Base-by-base conservation (phyloP, 225 moss, liverwort and hornwort species). In the Lunularia cruciata region DNA sequence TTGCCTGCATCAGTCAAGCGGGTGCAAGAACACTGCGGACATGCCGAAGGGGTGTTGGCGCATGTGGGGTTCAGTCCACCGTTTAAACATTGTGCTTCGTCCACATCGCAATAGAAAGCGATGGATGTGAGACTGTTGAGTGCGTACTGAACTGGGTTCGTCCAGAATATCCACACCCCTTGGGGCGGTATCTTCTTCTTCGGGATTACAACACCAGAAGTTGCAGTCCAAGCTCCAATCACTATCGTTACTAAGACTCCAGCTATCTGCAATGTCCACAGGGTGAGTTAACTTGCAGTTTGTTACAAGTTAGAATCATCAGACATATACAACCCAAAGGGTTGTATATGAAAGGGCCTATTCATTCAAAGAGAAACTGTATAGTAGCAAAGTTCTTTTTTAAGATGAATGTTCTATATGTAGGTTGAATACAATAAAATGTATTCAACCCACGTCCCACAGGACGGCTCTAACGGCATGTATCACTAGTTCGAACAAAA, bases 141-240 rank as follows among this genome's bases (percentile, higher is more conserved):
- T 6, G 73, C 84, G 76, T 86, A 98, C 70, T 98, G 96, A 63
- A 98, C 42, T 22, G 96, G 96, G 59, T 98, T 98, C 42, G 84
- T 85, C 92, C 92, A 98, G 73, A 82, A 98, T 57, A 98, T 69
- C 96, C 96, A 92, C 59, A 83, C 73, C 6, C 86, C 83, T 36
- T 55, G 60, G 46, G 87, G 84, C 8, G 90, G 82, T 18, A 98
- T 9, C 73, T 82, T 77, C 65, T 65, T 79, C 65, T 87, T 90
- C 18, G 96, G 89, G 46, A 98, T 37, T 20, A 98, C 90, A 2
- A 89, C 61, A 57, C 96, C 96, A 40, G 72, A 80, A 6, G 96
- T 98, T 47, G 92, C 78, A 45, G 82, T 87, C 92, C 96, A 98
- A 40, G 88, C 83, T 54, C 96, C 90, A 56, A 89, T 81, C 32